Evolutionary conservation across 1,139 yeast genomes (phyloP), one percentile per base, ranked within the genome.

Genomic region (Saccharomycopsis phalli): DNA sequence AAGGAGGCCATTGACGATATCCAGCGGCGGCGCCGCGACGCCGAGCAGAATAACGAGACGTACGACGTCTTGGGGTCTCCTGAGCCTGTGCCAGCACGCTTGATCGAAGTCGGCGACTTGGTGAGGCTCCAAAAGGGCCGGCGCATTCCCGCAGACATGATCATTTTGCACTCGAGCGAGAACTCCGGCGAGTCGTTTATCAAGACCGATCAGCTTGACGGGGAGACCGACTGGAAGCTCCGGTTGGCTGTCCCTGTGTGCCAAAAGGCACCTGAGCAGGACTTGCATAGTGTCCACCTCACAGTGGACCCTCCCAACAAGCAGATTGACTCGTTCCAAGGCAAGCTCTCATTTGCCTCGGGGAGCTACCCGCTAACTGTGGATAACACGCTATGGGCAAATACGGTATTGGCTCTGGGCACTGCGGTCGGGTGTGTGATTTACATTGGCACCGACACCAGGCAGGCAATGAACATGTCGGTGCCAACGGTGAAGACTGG

Each of bases 191-290:
- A 91, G 57, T 74, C 91, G 1, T 93, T 93, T 54, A 83, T 93
- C 49, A 82, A 94, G 53, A 93, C 99, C 0, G 99, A 93, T 63
- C 99, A 93, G 59, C 66, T 93, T 41, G 99, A 93, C 59, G 99
- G 99, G 53, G 99, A 93, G 58, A 93, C 99, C 7, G 99, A 93
- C 61, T 93, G 99, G 99, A 93, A 93, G 58, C 66, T 93, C 43
- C 67, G 95, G 51, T 65, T 83, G 25, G 93, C 96, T 0, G 70
- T 77, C 40, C 71, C 77, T 7, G 56, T 76, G 22, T 84, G 96
- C 0, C 97, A 91, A 59, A 53, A 57, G 14, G 53, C 76, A 37
- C 55, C 74, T 0, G 60, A 63, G 21, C 66, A 63, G 30, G 72
- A 70, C 36, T 50, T 70, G 19, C 62, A 63, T 40, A 62, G 71